A percentile compares a stretch with the other conserved stretches of the same genome.
Conservation (phyloP, 257 asterid species). For the Petrea volubilis region DNA sequence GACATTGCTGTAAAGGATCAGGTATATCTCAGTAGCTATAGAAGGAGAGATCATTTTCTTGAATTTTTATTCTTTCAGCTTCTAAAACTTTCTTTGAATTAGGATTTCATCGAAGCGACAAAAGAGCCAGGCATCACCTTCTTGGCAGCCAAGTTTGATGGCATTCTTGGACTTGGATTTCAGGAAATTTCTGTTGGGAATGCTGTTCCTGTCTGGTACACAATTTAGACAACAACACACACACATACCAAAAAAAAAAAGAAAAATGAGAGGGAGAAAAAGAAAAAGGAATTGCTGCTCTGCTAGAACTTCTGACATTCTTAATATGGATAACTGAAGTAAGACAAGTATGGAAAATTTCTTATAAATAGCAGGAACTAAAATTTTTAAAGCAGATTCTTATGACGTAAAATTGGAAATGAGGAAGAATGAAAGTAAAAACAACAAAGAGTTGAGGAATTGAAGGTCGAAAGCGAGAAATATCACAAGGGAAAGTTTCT, state of each 20-base stretch:
- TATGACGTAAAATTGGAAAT: too few species aligned
- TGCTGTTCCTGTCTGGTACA: constrained; percentile 83
- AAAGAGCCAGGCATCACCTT: constrained; percentile 81
- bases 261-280: too few species aligned
- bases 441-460: too few species aligned
- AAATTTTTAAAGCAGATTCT: too few species aligned
- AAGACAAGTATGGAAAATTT: neutral
- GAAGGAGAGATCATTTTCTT: neutral
- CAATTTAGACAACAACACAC: neutral
- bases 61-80: neutral
- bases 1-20: constrained; percentile 65
- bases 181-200: constrained; percentile 85
- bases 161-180: constrained; percentile 94
- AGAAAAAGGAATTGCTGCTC: neutral
- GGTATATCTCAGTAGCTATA: constrained; percentile 39
- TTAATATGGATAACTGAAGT: neutral
- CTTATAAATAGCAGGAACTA: neutral
- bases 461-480: too few species aligned
- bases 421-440: too few species aligned
- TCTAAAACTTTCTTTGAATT: constrained; percentile 18
- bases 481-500: too few species aligned
- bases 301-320: neutral
- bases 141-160: constrained; percentile 90
- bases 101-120: constrained; percentile 92
- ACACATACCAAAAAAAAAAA: too few species aligned